phyloP scores from a whole-genome alignment of 2,329 filamentous ascomycete genomes.

The Fusarium solani-melongenae region DNA sequence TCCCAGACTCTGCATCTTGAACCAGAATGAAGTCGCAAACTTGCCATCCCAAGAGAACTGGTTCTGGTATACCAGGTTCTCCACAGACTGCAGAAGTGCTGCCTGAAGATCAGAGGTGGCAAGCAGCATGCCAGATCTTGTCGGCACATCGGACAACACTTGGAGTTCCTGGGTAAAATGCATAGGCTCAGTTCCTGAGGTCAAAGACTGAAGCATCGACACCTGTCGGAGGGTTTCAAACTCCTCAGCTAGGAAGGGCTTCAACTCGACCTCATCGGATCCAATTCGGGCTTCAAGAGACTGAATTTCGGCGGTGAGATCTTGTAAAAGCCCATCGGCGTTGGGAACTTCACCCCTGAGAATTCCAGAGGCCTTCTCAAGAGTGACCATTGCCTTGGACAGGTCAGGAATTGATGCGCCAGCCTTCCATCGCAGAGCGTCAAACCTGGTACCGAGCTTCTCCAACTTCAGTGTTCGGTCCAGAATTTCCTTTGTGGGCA shows the following conservation, averaged over 20 bases:
- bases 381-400: conserved; percentile 62
- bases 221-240: conserved; percentile 70
- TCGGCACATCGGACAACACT: conserved; percentile 59
- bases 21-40: conserved; percentile 60
- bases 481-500: conserved; percentile 59
- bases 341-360: conserved; percentile 57
- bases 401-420: conserved; percentile 63
- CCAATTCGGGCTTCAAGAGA: conserved; percentile 60
- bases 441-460: conserved; percentile 68
- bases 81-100: conserved; percentile 58
- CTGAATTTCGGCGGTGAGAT: conserved; percentile 62
- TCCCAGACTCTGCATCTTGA: conserved; percentile 62
- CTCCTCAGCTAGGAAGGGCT: conserved; percentile 63
- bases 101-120: conserved; percentile 50
- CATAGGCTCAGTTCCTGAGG: neutral
- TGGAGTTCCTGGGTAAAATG: conserved; percentile 52
- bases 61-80: conserved; percentile 56
- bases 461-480: conserved; percentile 63
- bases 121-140: conserved; percentile 48
- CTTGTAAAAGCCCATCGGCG: conserved; percentile 59
- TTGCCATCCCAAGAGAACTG: conserved; percentile 55
- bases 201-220: conserved; percentile 52
- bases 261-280: conserved; percentile 52
- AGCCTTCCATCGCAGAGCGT: conserved; percentile 69
- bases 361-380: conserved; percentile 67